These are phyloP conservation scores for Cyberlindnera amylophila DNA, from an alignment of 805 yeast genomes.

Conservation along the genomic window DNA sequence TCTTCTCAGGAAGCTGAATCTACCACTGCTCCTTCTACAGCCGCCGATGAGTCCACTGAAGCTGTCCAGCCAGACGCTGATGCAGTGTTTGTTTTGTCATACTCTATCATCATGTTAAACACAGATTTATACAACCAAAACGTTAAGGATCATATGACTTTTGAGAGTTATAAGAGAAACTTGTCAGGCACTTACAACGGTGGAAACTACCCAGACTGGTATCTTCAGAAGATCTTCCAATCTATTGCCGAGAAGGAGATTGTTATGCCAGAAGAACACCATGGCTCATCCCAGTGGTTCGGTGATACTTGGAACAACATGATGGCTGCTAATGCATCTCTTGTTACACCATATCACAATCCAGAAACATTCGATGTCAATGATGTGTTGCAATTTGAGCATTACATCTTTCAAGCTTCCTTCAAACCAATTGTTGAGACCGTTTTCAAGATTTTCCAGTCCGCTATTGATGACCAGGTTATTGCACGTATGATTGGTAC, in stretches of 20 bases:
- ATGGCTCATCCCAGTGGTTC: constrained; percentile 87
- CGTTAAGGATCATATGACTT: constrained; percentile 85
- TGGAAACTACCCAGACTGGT: constrained; percentile 82
- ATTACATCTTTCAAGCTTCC: constrained; percentile 59
- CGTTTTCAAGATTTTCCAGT: constrained; percentile 72
- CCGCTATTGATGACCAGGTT: constrained; percentile 87
- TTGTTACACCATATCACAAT: constrained; percentile 27
- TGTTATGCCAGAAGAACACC: constrained; percentile 97
- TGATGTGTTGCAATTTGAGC: constrained; percentile 57
- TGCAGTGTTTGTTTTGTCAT: constrained; percentile 83
- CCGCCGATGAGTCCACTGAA: constrained; percentile 17
- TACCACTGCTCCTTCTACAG: too few relatives aligned
- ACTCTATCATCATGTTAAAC: constrained; percentile 89
- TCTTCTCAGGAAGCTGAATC: constrained; percentile 23
- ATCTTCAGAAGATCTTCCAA: constrained; percentile 71
- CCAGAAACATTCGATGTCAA: constrained; percentile 21
- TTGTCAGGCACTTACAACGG: constrained; percentile 75
- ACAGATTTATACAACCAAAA: constrained; percentile 93
- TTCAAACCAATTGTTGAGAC: constrained; percentile 69
- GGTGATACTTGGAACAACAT: constrained; percentile 82
- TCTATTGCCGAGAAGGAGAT: constrained; percentile 85
- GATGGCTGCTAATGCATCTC: constrained; percentile 39
- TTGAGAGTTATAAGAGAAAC: constrained; percentile 76
- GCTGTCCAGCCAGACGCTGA: constrained; percentile 75
- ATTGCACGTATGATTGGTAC: constrained; percentile 84